Evolutionary conservation across 1,284 basidiomycete species (phyloP), one percentile per base, ranked within the genome.

Genomic region (Tylopilus sp.): DNA sequence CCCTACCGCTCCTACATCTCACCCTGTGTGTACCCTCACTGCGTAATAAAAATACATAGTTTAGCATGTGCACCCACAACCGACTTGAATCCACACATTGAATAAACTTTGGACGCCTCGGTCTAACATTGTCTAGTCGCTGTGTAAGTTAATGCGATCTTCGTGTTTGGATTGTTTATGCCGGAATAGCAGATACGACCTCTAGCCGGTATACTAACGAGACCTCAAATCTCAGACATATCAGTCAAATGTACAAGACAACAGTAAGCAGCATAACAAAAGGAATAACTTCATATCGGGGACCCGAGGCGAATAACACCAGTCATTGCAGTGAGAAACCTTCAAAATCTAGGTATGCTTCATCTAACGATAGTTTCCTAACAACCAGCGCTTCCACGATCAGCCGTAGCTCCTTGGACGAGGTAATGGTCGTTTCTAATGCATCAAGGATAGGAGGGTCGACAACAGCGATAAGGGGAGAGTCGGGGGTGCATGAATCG

Each of bases 301-400:
- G 9, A 10, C 33, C 25, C 15, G 16, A 2, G 11, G 6, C 2
- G 25, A n/a, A 15, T 36, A 25, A 31, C 23, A 13, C n/a, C 2
- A 2, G 11, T 66, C 25, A 76, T 31, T 70, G 69, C 49, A 82
- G 57, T 28, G 75, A 73, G 56, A 89, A 84, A 6, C 80, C 81
- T 9, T 76, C 79, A 60, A 89, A 87, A 63, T 89, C 85, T 49
- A 89, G 63, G 63, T 82, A 89, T 9, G 74, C 82, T 60, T 89
- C 87, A 48, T 85, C 82, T 3, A 84, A 59, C 10, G 81, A 81
- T 68, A 87, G 71, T 64, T 89, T 86, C 43, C 85, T 74, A 13
- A 89, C 81, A 3, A 90, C 83, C 26, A 90, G 73, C 2, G 78
- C 87, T 62, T 90, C 87, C n/a, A 89, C 85, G 41, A 90, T 89